Evolutionary conservation across 2,329 filamentous ascomycete species (phyloP).

Genomic region (Stemphylium beticola): DNA sequence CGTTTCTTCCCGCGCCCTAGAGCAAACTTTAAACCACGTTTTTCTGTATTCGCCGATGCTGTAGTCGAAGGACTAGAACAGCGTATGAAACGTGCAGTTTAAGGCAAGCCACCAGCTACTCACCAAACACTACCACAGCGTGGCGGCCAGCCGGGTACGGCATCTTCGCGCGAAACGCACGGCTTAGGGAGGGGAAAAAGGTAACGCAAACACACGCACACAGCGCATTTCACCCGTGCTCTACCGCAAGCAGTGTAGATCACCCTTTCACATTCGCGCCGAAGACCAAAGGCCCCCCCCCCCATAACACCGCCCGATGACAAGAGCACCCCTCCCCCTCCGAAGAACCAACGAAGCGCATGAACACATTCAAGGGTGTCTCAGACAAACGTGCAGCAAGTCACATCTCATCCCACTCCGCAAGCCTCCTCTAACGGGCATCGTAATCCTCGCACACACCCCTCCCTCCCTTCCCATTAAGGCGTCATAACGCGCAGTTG

Average conservation of each 20-base stretch:
- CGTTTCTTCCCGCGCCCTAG: conserved; percentile 16
- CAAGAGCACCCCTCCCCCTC: neutral
- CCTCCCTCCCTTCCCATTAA: neutral
- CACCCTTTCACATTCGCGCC: neutral
- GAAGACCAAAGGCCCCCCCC: neutral
- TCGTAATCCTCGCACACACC: neutral
- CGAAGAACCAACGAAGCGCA: neutral
- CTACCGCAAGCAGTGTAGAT: neutral
- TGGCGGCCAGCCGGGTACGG: neutral
- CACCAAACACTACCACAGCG: neutral
- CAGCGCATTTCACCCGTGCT: neutral
- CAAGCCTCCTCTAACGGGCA: no score
- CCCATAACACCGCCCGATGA: neutral
- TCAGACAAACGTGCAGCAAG: neutral
- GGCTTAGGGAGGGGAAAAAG: no score
- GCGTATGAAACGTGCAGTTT: neutral
- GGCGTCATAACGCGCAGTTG: no score
- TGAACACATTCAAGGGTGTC: neutral
- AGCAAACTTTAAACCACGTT: conserved; percentile 14
- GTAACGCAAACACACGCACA: neutral
- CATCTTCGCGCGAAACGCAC: conserved; percentile 4
- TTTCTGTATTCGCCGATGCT: neutral
- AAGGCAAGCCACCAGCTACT: neutral
- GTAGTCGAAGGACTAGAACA: neutral
- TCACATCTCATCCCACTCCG: no score